Conservation (phyloP, 371 early-diverging fungal genomes). For the Saksenaea vasiformis region DNA sequence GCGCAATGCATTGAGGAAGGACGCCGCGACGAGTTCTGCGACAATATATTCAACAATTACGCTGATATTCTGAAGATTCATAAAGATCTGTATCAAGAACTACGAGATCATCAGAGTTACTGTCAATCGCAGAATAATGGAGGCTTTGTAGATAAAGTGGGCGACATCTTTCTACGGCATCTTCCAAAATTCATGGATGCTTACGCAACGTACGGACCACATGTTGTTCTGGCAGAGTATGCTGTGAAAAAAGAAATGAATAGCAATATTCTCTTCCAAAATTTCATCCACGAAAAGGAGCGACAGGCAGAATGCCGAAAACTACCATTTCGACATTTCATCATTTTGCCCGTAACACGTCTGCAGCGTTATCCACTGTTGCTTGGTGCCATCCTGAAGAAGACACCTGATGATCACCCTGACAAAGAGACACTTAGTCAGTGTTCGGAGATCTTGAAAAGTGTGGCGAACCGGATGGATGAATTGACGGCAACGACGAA, state of each 20-base stretch:
- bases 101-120: slow-evolving; percentile 66
- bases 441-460: slow-evolving; percentile 64
- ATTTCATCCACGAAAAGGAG: slow-evolving; percentile 70
- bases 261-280: slow-evolving; percentile 62
- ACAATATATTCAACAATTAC: slow-evolving; percentile 80
- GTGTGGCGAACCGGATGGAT: slow-evolving; percentile 56
- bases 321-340: slow-evolving; percentile 52
- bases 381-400: slow-evolving; percentile 77
- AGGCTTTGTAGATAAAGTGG: slow-evolving; percentile 73
- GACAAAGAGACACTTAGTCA: slow-evolving; percentile 65
- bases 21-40: slow-evolving; percentile 66
- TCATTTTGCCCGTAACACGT: slow-evolving; percentile 75
- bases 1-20: slow-evolving; percentile 52
- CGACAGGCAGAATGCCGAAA: slow-evolving; percentile 60
- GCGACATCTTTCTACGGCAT: slow-evolving; percentile 78
- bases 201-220: slow-evolving; percentile 82
- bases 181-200: slow-evolving; percentile 64
- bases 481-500: slow-evolving; percentile 18
- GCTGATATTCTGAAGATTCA: slow-evolving; percentile 70
- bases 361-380: slow-evolving; percentile 85
- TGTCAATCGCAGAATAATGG: slow-evolving; percentile 42
- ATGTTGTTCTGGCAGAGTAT: slow-evolving; percentile 78
- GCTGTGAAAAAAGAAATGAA: slow-evolving; percentile 71
- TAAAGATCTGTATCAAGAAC: slow-evolving; percentile 61
- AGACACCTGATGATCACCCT: slow-evolving; percentile 78